Percentiles rank a stretch among this genome's conserved stretches.
phyloP scores from a whole-genome alignment of 169 alveolate species.

The Babesia ovata region DNA sequence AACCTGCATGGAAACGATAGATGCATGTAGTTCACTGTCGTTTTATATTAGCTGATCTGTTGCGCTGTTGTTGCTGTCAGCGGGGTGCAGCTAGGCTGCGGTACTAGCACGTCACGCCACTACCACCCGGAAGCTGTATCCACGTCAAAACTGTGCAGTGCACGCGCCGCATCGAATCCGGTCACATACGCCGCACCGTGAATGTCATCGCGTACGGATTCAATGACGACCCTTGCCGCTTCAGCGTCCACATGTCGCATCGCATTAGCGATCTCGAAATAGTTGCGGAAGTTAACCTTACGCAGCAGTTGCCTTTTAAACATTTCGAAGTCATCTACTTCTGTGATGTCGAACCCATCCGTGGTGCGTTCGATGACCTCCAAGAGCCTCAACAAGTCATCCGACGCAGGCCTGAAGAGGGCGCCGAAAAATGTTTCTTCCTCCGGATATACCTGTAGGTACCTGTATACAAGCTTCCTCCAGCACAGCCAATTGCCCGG shows the following conservation, averaged over 20 bases:
- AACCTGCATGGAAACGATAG: too few relatives aligned
- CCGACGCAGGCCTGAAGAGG: slow-evolving; percentile 45
- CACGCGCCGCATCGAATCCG: slow-evolving; percentile 44
- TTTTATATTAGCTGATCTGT: too few relatives aligned
- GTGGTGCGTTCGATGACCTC: slow-evolving; percentile 30
- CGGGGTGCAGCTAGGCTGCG: too few relatives aligned
- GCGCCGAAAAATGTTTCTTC: slow-evolving; percentile 12
- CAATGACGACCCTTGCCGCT: slow-evolving; percentile 22
- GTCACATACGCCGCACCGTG: slow-evolving; percentile 11
- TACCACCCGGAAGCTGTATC: slow-evolving; percentile 15
- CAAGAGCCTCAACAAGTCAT: slow-evolving; percentile 26
- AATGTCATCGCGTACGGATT: slow-evolving; percentile 5
- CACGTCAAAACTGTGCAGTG: slow-evolving; percentile 36
- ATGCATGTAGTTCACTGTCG: too few relatives aligned
- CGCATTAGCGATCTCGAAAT: slow-evolving; percentile 17
- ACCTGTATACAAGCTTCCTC: slow-evolving; percentile 33
- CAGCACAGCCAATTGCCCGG: slow-evolving; percentile 38
- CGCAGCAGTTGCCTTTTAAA: slow-evolving; percentile 33
- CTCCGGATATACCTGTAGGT: slow-evolving; percentile 46
- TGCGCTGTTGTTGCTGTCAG: too few relatives aligned
- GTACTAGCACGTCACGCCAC: not conserved
- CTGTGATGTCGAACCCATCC: slow-evolving; percentile 43
- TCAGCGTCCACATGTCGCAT: slow-evolving; percentile 35
- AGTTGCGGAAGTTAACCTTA: slow-evolving; percentile 44
- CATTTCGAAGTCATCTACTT: slow-evolving; percentile 36